A percentile compares a stretch with the other conserved stretches of the same genome.
Evolutionary conservation across 768 basidiomycete genomes (phyloP).

Genomic region (Rhizopogon salebrosus): DNA sequence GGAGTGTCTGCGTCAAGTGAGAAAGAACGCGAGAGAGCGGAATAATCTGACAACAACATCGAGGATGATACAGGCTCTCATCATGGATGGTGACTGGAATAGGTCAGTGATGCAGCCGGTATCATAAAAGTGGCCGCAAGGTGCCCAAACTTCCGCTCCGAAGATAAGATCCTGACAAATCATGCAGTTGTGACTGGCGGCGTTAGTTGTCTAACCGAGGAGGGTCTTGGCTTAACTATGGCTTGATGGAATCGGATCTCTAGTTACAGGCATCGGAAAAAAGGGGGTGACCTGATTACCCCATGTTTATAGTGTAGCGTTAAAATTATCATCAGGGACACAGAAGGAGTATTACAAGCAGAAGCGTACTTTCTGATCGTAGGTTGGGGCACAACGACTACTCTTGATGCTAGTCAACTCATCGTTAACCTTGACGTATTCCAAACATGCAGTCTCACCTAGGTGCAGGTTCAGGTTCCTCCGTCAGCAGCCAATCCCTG

Average conservation of each 20-base stretch:
- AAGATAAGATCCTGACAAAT: conserved; percentile 29
- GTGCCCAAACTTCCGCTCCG: conserved; percentile 20
- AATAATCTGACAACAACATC: conserved; percentile 31
- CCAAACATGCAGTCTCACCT: too few relatives aligned
- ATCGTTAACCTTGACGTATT: neutral
- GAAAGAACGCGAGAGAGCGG: conserved; percentile 17
- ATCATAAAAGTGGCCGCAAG: conserved; percentile 33
- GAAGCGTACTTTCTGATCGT: neutral
- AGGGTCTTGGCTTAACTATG: neutral
- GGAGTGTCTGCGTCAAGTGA: conserved; percentile 19
- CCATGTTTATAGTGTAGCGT: conserved; percentile 5
- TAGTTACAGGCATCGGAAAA: conserved; percentile 1
- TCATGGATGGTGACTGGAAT: conserved; percentile 29
- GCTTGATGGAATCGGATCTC: neutral
- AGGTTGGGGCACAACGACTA: too few relatives aligned
- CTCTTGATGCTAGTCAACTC: neutral
- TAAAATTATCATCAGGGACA: neutral
- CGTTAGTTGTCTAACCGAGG: conserved; percentile 13
- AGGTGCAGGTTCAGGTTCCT: too few relatives aligned
- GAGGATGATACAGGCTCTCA: conserved; percentile 36
- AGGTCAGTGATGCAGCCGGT: conserved; percentile 26
- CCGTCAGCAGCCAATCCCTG: conserved; percentile 6
- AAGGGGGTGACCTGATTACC: conserved; percentile 13
- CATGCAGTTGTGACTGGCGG: conserved; percentile 28
- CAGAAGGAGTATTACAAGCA: neutral